A percentile compares a stretch with the other conserved stretches of the same genome.
These are phyloP conservation scores for Myxozyma monticola DNA, from an alignment of 805 yeast genomes.

Conservation along the genomic window DNA sequence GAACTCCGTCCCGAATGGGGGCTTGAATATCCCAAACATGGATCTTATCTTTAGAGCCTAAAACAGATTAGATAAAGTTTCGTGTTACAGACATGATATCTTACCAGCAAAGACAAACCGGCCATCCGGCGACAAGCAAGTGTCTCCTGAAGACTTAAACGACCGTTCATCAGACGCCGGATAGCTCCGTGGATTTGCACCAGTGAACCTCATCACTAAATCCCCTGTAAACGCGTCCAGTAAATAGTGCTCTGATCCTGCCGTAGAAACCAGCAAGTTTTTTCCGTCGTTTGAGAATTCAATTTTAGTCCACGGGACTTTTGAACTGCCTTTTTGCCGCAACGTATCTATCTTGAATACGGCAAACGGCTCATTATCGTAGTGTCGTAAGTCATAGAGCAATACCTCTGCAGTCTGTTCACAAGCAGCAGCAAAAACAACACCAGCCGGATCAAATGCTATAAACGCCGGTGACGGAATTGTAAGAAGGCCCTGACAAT, in stretches of 20 bases:
- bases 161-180: conserved; percentile 42
- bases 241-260: conserved; percentile 58
- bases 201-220: conserved; percentile 48
- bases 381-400: conserved; percentile 61
- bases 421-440: conserved; percentile 70
- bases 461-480: conserved; percentile 56
- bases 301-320: conserved; percentile 54
- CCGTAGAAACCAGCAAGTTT: conserved; percentile 57
- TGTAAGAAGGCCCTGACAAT: conserved; percentile 62
- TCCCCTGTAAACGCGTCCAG: conserved; percentile 71
- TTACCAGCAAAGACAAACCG: conserved; percentile 57
- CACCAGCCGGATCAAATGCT: conserved; percentile 82
- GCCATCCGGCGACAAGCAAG: conserved; percentile 69
- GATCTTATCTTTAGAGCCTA: conserved; percentile 49
- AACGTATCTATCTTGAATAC: conserved; percentile 44
- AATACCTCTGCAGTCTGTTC: conserved; percentile 48
- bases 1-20: conserved; percentile 24
- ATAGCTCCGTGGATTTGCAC: conserved; percentile 47
- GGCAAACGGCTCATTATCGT: conserved; percentile 59
- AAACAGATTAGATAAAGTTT: neutral
- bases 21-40: conserved; percentile 52
- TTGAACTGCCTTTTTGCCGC: conserved; percentile 18
- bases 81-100: neutral
- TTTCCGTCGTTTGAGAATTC: conserved; percentile 82
- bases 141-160: conserved; percentile 48